Evolutionary conservation across 352 stramenopile genomes (phyloP).

Genomic region (Thraustotheca clavata): DNA sequence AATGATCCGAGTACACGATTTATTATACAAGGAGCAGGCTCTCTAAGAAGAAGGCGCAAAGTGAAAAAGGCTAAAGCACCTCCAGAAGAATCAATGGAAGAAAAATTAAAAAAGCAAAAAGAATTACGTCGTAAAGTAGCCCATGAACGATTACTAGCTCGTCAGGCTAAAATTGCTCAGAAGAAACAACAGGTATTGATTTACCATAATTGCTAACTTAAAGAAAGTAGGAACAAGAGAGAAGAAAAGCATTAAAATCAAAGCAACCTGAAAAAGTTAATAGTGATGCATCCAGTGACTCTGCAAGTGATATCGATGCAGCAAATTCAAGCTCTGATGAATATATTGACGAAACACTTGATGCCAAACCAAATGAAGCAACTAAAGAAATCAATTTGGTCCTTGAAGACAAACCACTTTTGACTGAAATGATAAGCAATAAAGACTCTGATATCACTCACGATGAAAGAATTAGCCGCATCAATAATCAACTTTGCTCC

Average conservation of each 20-base stretch:
- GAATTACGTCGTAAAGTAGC: conserved; percentile 41
- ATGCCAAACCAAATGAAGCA: not conserved
- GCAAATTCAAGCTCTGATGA: conserved; percentile 9
- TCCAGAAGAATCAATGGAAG: conserved; percentile 1
- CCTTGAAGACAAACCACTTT: not conserved
- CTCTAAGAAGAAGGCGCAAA: conserved; percentile 22
- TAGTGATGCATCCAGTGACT: conserved; percentile 29
- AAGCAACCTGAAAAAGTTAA: not conserved
- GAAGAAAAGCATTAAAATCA: not conserved
- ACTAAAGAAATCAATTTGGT: no score
- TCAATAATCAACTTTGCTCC: conserved; percentile 5
- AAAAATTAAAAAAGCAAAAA: conserved; percentile 25
- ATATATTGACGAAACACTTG: conserved; percentile 5
- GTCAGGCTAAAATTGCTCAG: conserved; percentile 39
- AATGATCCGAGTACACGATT: conserved; percentile 27
- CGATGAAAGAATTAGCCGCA: conserved; percentile 7
- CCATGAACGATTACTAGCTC: conserved; percentile 46
- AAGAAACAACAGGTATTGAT: conserved; percentile 29
- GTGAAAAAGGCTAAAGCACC: not conserved
- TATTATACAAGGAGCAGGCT: conserved; percentile 34
- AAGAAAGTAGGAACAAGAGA: conserved; percentile 6
- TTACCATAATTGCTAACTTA: conserved; percentile 1
- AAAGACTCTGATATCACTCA: no score
- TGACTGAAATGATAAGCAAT: no score
- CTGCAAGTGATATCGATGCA: conserved; percentile 53